Evolutionary conservation across 345 rosid genomes (phyloP).

Genomic region (Limnanthes douglasii): DNA sequence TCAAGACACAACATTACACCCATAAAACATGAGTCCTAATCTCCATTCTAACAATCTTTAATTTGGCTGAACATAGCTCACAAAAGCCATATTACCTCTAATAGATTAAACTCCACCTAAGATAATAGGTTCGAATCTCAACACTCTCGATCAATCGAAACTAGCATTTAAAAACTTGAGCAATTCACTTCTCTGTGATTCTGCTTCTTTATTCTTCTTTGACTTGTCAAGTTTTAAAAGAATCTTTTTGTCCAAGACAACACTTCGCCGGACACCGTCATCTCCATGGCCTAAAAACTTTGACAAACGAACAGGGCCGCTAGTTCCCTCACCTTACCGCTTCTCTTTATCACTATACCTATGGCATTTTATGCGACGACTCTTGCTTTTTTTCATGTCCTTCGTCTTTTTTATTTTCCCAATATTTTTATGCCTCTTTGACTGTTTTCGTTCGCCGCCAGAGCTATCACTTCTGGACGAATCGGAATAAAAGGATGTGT

Average conservation of each 20-base stretch:
- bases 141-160: no score
- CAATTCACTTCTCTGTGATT: conserved; percentile 74
- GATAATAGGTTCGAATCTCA: no score
- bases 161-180: conserved; percentile 95
- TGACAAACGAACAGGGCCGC: conserved; percentile 86
- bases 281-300: conserved; percentile 80
- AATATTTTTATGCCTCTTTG: conserved; percentile 62
- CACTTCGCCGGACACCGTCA: conserved; percentile 80
- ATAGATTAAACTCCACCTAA: no score
- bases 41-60: no score
- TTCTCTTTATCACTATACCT: conserved; percentile 73
- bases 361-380: conserved; percentile 50
- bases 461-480: conserved; percentile 47
- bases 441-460: conserved; percentile 45
- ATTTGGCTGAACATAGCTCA: no score
- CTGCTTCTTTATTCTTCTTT: conserved; percentile 90
- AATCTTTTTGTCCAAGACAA: conserved; percentile 97
- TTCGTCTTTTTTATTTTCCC: conserved; percentile 66
- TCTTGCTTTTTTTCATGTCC: conserved; percentile 62
- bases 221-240: conserved; percentile 83
- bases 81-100: no score
- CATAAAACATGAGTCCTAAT: no score
- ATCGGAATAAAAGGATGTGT: conserved; percentile 31
- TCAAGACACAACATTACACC: no score
- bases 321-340: conserved; percentile 53